phyloP scores from a whole-genome alignment of 2,329 filamentous ascomycete species.

The Cryphonectria carpinicola region DNA sequence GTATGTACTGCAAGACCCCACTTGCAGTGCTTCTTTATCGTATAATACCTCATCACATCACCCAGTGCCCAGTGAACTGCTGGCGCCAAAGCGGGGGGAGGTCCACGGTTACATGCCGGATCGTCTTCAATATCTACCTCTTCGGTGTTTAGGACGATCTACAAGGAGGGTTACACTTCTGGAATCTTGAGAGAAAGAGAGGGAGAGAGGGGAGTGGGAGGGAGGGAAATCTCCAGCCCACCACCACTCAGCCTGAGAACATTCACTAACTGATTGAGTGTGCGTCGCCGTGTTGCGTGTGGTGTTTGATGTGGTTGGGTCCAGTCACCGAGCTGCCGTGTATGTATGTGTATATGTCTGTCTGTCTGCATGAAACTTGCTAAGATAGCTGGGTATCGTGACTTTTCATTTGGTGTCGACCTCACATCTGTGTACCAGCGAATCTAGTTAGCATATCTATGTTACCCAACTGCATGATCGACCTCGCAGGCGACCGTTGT shows the following conservation, averaged over 20 bases:
- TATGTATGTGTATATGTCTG: neutral
- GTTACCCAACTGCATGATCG: neutral
- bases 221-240: neutral
- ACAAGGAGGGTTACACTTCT: neutral
- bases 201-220: too few relatives aligned
- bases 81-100: neutral
- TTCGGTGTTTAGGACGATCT: neutral
- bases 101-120: neutral
- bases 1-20: neutral
- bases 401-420: neutral
- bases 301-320: slow-evolving; percentile 1
- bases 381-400: neutral
- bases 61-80: neutral
- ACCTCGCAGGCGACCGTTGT: neutral
- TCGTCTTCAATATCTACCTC: neutral
- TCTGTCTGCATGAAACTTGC: neutral
- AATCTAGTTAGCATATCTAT: neutral
- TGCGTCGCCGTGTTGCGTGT: neutral
- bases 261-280: neutral
- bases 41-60: neutral
- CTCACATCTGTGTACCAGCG: neutral
- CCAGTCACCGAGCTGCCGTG: neutral
- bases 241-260: neutral
- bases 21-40: neutral
- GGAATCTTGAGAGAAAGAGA: neutral